Evolutionary conservation across 2,329 filamentous ascomycete species (phyloP), one percentile per base, ranked within the genome.

Genomic region (Neonectria magnoliae): DNA sequence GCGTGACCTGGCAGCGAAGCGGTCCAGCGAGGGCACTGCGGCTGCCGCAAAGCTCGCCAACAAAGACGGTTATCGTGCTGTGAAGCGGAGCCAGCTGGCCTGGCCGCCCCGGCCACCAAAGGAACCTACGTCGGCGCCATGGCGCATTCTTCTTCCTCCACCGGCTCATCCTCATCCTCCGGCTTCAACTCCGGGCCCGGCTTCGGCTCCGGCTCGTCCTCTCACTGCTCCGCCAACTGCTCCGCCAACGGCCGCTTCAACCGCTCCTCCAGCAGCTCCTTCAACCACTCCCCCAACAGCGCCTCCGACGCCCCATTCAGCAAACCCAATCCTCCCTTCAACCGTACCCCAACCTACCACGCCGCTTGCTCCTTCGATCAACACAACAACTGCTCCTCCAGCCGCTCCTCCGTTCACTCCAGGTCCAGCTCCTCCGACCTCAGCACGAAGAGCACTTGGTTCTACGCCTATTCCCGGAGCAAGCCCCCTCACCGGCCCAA

Each of bases 11-110:
- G 83, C 86, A 50, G 87, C 87, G 6, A 88, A 89, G 75, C 84
- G 86, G 55, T 85, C 87, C 13, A 90, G 88, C 71, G 87, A 90
- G 73, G 85, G 82, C 69, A 90, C 88, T 13, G 86, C 84, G 50
- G 81, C 85, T 57, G 86, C 87, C 44, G 88, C 88, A 38, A 85
- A 81, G 71, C 78, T 85, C 61, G 87, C 87, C 48, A 85, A 84
- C 64, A 82, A 84, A 47, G 82, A 83, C 54, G 83, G 83, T 60
- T 88, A 89, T 68, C 81, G 85, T 50, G 81, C 85, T 10, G 78
- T 85, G 55, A 82, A 82, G 66, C 79, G 81, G 51, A 81, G 79
- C 68, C 78, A 76, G 52, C 78, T 79, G 53, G 70, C 78, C 33
- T 79, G 78, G 63, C 68, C 76, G 22, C 73, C 59, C n/a, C 33